Evolutionary conservation across 2,329 filamentous ascomycete species (phyloP).

Genomic region (Arthrobotrys conoides): DNA sequence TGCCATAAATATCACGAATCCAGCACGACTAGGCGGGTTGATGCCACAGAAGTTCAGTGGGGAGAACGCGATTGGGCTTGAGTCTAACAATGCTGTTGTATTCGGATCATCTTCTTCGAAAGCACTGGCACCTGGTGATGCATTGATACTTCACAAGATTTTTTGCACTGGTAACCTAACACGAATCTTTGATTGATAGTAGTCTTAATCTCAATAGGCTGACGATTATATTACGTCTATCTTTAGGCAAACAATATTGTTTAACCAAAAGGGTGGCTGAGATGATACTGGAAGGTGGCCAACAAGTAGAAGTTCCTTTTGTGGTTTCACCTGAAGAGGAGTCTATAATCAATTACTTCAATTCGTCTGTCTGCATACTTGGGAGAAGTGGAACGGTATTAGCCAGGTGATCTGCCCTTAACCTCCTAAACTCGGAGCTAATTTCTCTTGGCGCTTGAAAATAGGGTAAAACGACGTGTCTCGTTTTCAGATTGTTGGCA

Average conservation of each 20-base stretch:
- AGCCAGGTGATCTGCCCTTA: neutral
- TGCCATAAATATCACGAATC: neutral
- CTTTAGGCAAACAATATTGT: slow-evolving; percentile 25
- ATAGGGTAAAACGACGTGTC: slow-evolving; percentile 42
- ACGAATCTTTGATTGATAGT: neutral
- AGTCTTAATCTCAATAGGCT: neutral
- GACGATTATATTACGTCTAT: neutral
- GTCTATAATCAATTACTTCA: slow-evolving; percentile 35
- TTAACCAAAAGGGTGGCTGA: slow-evolving; percentile 25
- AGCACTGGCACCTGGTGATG: slow-evolving; percentile 2
- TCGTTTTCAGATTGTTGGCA: slow-evolving; percentile 26
- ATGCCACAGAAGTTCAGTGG: slow-evolving; percentile 12
- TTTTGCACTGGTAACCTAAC: slow-evolving; percentile 24
- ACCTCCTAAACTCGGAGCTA: neutral
- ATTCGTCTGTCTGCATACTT: slow-evolving; percentile 38
- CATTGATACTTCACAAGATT: slow-evolving; percentile 28
- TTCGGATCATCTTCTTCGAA: neutral
- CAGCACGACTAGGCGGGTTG: neutral
- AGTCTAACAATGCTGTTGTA: neutral
- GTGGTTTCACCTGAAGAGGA: slow-evolving; percentile 33
- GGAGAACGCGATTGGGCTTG: slow-evolving; percentile 7
- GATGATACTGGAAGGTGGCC: slow-evolving; percentile 34
- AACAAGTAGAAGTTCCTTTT: slow-evolving; percentile 27
- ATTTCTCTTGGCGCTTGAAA: neutral
- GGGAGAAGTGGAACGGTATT: slow-evolving; percentile 37